Percentiles rank a stretch among this genome's conserved stretches.
phyloP scores from a whole-genome alignment of 140 eudicot species.

The Flaveria floridana region DNA sequence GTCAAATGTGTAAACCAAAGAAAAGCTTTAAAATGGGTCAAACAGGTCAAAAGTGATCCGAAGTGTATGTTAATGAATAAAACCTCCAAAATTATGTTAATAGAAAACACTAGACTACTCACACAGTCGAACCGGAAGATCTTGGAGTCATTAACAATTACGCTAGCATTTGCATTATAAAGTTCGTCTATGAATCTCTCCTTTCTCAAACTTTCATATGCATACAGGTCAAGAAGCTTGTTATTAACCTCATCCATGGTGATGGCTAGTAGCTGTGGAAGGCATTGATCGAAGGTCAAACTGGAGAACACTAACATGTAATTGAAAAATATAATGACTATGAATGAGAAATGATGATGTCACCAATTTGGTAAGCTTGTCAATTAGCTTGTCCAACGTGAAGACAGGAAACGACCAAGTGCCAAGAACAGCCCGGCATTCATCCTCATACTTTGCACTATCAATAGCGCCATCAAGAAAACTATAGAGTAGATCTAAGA shows the following conservation, averaged over 20 bases:
- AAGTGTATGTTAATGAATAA: background rate
- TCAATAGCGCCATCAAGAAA: conserved; percentile 87
- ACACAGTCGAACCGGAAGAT: conserved; percentile 84
- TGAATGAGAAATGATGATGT: conserved; percentile 22
- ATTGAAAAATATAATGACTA: background rate
- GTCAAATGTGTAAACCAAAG: background rate
- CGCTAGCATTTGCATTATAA: conserved; percentile 79
- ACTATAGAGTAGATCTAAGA: conserved; percentile 67
- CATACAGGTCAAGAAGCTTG: conserved; percentile 81
- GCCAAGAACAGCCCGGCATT: conserved; percentile 86
- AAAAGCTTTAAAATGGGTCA: background rate
- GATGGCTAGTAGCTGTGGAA: conserved; percentile 66
- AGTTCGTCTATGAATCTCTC: conserved; percentile 59
- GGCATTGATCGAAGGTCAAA: background rate
- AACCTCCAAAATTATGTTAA: background rate
- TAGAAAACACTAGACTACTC: conserved; percentile 29
- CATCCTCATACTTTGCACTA: conserved; percentile 91
- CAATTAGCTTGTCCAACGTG: conserved; percentile 91
- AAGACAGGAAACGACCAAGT: conserved; percentile 86
- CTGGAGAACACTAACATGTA: conserved; percentile 7
- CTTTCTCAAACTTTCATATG: conserved; percentile 75
- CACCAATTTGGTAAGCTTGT: conserved; percentile 83
- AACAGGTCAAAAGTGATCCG: background rate
- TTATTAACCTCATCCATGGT: conserved; percentile 72
- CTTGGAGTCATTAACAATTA: conserved; percentile 75